These are phyloP conservation scores for Fusarium tricinctum DNA, from an alignment of 2,329 filamentous ascomycete species.

Conservation along the genomic window DNA sequence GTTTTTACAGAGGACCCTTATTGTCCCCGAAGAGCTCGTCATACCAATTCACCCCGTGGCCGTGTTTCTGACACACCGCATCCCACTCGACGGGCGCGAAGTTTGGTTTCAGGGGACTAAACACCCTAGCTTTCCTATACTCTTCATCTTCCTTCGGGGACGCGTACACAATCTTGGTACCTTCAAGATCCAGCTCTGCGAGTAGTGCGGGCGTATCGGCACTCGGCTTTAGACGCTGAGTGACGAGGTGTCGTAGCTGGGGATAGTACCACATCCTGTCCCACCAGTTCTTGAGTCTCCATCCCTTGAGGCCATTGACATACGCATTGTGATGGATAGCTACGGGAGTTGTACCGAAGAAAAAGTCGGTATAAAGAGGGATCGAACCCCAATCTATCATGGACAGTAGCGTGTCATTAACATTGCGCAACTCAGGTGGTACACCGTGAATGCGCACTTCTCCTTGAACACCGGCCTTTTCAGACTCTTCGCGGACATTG, in stretches of 20 bases:
- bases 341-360: slow-evolving; percentile 54
- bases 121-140: slow-evolving; percentile 41
- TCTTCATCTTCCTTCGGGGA: slow-evolving; percentile 35
- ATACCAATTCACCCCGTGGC: slow-evolving; percentile 49
- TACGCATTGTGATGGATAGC: slow-evolving; percentile 58
- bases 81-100: slow-evolving; percentile 52
- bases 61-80: slow-evolving; percentile 53
- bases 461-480: slow-evolving; percentile 52
- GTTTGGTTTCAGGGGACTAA: slow-evolving; percentile 42
- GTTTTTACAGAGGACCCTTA: slow-evolving; percentile 48
- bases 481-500: slow-evolving; percentile 45
- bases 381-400: slow-evolving; percentile 51
- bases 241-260: slow-evolving; percentile 51
- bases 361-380: slow-evolving; percentile 57
- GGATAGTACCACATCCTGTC: slow-evolving; percentile 55
- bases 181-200: slow-evolving; percentile 16
- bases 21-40: slow-evolving; percentile 54
- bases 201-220: slow-evolving; percentile 34
- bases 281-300: slow-evolving; percentile 55
- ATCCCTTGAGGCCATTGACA: slow-evolving; percentile 51
- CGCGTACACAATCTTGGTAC: slow-evolving; percentile 45
- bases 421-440: slow-evolving; percentile 47
- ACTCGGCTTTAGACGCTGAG: slow-evolving; percentile 41
- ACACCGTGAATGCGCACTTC: slow-evolving; percentile 48
- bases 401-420: slow-evolving; percentile 31